These are phyloP conservation scores for Kockiozyma suomiensis DNA, from an alignment of 805 yeast species.

Conservation along the genomic window DNA sequence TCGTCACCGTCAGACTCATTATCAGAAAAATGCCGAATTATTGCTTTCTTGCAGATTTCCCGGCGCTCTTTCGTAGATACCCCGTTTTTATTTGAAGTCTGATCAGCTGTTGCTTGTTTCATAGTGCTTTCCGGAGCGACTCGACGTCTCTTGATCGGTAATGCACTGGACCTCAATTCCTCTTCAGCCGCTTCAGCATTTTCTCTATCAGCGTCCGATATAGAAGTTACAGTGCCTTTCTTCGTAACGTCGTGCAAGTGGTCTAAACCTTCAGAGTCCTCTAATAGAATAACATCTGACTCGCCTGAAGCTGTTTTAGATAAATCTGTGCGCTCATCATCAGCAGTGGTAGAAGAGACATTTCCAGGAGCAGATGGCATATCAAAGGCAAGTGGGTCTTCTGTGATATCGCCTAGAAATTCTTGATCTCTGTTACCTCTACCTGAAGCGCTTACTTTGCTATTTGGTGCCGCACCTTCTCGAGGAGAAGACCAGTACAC, in stretches of 20 bases:
- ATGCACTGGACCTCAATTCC: no score
- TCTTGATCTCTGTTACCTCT: background rate
- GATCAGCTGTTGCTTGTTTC: no score
- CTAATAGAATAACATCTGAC: background rate
- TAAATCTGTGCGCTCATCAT: background rate
- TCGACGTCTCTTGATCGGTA: no score
- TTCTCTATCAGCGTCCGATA: no score
- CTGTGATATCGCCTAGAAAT: background rate
- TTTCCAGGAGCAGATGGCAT: slow-evolving; percentile 1
- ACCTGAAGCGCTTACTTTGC: background rate
- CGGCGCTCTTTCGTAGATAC: background rate
- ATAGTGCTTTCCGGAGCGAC: no score
- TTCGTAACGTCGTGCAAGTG: no score
- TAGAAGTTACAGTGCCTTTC: no score
- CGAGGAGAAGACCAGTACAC: slow-evolving; percentile 22
- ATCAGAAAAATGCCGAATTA: background rate
- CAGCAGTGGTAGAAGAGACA: background rate
- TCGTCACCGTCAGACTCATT: slow-evolving; percentile 10
- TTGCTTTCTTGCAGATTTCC: background rate
- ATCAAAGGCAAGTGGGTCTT: slow-evolving; percentile 13
- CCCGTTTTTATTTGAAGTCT: no score
- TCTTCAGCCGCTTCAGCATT: no score
- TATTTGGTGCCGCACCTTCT: background rate
- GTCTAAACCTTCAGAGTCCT: no score
- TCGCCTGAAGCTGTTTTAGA: background rate